phyloP scores from a whole-genome alignment of 1,139 yeast genomes.

The Lodderomyces theae region DNA sequence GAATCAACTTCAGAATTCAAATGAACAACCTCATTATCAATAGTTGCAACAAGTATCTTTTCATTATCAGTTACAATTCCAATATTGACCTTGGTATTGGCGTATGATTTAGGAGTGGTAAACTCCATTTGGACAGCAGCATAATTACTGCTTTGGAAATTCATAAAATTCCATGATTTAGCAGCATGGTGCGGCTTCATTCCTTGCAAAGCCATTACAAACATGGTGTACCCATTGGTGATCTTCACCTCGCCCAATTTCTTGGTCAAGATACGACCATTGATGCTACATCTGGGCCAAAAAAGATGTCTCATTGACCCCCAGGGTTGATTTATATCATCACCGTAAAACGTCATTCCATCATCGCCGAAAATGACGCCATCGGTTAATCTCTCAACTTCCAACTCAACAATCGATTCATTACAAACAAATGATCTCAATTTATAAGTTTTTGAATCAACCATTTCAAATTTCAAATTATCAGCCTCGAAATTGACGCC shows the following conservation, averaged over 20 bases:
- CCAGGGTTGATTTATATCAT: constrained; percentile 83
- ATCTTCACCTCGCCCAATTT: constrained; percentile 26
- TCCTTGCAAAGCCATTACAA: constrained; percentile 97
- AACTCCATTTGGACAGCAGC: constrained; percentile 91
- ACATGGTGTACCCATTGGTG: constrained; percentile 65
- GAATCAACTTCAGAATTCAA: constrained; percentile 59
- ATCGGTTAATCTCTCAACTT: constrained; percentile 59
- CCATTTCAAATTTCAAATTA: constrained; percentile 59
- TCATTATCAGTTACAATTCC: constrained; percentile 71
- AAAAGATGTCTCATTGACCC: constrained; percentile 94
- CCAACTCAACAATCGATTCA: constrained; percentile 72
- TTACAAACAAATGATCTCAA: constrained; percentile 65
- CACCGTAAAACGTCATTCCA: constrained; percentile 84
- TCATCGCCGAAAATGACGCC: constrained; percentile 90
- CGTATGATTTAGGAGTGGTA: constrained; percentile 90
- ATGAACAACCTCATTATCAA: constrained; percentile 66
- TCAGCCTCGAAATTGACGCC: constrained; percentile 84
- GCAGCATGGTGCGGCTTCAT: constrained; percentile 99
- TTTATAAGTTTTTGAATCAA: constrained; percentile 52
- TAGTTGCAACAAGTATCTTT: constrained; percentile 62
- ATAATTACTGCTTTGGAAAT: constrained; percentile 74
- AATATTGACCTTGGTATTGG: constrained; percentile 72
- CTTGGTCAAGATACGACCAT: constrained; percentile 55
- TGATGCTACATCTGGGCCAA: constrained; percentile 85
- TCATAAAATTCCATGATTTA: constrained; percentile 90